Base-by-base conservation (phyloP, 306 rosid species). In the Parietaria judaica region DNA sequence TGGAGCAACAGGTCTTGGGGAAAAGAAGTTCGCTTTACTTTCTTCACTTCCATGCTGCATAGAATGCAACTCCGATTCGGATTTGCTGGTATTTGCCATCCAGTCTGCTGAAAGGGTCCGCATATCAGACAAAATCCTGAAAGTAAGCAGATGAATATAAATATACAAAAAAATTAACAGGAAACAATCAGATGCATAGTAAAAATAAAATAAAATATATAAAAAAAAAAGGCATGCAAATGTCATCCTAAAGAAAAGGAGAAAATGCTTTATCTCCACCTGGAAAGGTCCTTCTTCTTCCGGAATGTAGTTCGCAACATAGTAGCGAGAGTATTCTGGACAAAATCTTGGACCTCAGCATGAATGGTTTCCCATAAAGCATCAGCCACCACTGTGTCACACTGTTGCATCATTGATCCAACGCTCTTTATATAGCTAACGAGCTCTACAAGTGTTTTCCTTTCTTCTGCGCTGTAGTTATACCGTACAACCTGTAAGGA, bases 81-180 rank as follows among this genome's bases (percentile, higher is more conserved):
- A 77, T 74, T 82, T 87, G 76, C 76, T 85, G 60, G 96, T 76
- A 71, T 85, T 91, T 65, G 98, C 98, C 98, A 91, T 91, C 98
- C 98, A 91, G 81, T 91, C 98, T 55, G 98, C 98, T 66, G 98
- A 88, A 78, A 91, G 92, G 59, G 96, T 91, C 78, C 98, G 81
- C 95, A 91, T 91, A 81, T 91, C 98, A 47, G 98, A 91, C 76
- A 91, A 96, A 74, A 91, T 88, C 95, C 98, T 91, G 89, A 79
- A 71, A 77, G 66, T 58, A 52, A 66, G 61, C 70, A 70, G 72
- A 65, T 66, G 48, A 71, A 66, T 67, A 23, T 54, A 65, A 47
- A 62, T 47, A 66, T 69, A 51, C n/a, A 76, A 70, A 56, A 54
- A 71, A 72, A 64, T 35, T 16, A 54, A 11, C 34, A 23, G 62